Evolutionary conservation across 495 filamentous ascomycete genomes (phyloP).

Genomic region (Penicillium nucicola): DNA sequence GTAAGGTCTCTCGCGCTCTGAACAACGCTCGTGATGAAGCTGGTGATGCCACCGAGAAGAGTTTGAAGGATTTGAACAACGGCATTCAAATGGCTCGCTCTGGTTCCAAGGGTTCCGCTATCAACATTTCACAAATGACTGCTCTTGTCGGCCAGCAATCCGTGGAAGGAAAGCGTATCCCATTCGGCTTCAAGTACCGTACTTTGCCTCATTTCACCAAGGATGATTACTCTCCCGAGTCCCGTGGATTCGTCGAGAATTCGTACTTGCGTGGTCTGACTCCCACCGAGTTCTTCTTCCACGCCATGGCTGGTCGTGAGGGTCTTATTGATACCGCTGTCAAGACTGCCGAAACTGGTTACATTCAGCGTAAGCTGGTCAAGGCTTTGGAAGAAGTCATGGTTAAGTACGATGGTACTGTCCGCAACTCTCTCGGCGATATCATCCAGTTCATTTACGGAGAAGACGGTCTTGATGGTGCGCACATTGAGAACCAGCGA

Average conservation of each 20-base stretch:
- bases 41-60: conserved; percentile 84
- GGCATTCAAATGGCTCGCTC: conserved; percentile 93
- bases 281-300: conserved; percentile 97
- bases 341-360: conserved; percentile 98
- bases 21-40: conserved; percentile 96
- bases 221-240: conserved; percentile 96
- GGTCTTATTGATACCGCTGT: conserved; percentile 99
- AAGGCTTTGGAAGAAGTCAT: conserved; percentile 98
- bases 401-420: conserved; percentile 96
- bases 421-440: conserved; percentile 94
- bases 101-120: conserved; percentile 95
- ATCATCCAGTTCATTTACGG: conserved; percentile 98
- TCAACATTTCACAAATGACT: conserved; percentile 99
- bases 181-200: conserved; percentile 98
- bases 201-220: conserved; percentile 98
- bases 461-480: conserved; percentile 92
- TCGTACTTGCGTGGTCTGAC: conserved; percentile 96
- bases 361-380: conserved; percentile 96
- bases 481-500: conserved; percentile 84
- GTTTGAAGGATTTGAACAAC: conserved; percentile 93
- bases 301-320: conserved; percentile 99
- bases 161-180: conserved; percentile 97
- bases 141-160: conserved; percentile 96
- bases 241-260: conserved; percentile 97
- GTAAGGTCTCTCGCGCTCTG: conserved; percentile 85